phyloP scores from a whole-genome alignment of 768 basidiomycete genomes.

The Tremella fuciformis region DNA sequence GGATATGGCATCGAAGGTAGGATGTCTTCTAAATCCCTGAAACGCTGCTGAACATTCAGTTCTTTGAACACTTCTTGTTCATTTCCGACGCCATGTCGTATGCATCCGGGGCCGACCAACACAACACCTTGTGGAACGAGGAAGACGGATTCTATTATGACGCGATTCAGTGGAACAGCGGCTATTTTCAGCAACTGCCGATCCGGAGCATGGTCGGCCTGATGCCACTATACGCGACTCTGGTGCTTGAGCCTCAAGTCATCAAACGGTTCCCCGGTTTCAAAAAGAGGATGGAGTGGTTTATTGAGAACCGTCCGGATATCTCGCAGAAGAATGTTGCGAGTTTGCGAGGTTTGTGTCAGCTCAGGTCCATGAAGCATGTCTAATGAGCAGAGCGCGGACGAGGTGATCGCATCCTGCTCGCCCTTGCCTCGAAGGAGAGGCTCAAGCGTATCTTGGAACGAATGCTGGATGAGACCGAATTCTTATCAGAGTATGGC shows the following conservation, averaged over 20 bases:
- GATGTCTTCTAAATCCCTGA: constrained; percentile 58
- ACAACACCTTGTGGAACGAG: constrained; percentile 88
- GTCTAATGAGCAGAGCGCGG: constrained; percentile 80
- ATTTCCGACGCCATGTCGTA: constrained; percentile 99
- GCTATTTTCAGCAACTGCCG: constrained; percentile 82
- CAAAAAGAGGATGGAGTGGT: constrained; percentile 99
- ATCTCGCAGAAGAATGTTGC: constrained; percentile 90
- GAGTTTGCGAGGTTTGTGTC: constrained; percentile 66
- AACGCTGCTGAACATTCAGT: constrained; percentile 17
- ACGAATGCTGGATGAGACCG: constrained; percentile 96
- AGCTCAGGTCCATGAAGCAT: constrained; percentile 63
- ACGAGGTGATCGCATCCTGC: constrained; percentile 76
- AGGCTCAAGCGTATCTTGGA: constrained; percentile 80
- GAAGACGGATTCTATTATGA: constrained; percentile 98
- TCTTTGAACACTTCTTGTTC: constrained; percentile 85
- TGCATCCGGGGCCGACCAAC: constrained; percentile 66
- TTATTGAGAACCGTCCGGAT: constrained; percentile 85
- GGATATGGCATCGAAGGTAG: constrained; percentile 98
- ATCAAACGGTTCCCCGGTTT: constrained; percentile 94
- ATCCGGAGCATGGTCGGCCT: constrained; percentile 94
- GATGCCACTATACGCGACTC: constrained; percentile 91
- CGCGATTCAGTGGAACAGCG: constrained; percentile 79
- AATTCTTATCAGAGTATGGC: constrained; percentile 93
- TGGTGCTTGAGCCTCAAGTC: constrained; percentile 84
- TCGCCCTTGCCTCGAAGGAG: constrained; percentile 90